Conservation (phyloP, 495 filamentous ascomycete species). For the Aspergillus bridgeri region DNA sequence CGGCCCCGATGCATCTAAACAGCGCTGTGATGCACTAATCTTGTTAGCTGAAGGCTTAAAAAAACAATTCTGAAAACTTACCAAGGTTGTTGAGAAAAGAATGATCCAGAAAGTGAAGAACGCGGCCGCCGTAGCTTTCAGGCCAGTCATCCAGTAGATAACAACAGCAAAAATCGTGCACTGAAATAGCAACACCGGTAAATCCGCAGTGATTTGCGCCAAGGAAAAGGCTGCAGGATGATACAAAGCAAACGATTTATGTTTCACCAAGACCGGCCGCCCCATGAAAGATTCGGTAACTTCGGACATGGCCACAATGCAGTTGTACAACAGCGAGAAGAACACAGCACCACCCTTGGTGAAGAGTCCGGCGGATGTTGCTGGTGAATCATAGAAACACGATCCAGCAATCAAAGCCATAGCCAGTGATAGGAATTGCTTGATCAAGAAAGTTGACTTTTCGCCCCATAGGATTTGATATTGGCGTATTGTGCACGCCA, state of each 20-base stretch:
- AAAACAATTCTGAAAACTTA: slow-evolving; percentile 12
- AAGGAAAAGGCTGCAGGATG: slow-evolving; percentile 69
- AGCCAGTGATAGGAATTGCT: slow-evolving; percentile 45
- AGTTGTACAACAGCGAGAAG: slow-evolving; percentile 72
- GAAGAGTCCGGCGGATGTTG: slow-evolving; percentile 45
- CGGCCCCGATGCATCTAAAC: slow-evolving; percentile 49
- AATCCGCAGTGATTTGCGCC: slow-evolving; percentile 66
- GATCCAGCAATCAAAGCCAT: slow-evolving; percentile 43
- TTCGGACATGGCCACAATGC: slow-evolving; percentile 67
- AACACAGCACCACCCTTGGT: slow-evolving; percentile 59
- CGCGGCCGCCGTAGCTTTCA: slow-evolving; percentile 42
- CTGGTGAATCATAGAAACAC: slow-evolving; percentile 37
- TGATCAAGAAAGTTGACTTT: slow-evolving; percentile 57
- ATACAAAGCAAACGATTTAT: slow-evolving; percentile 72
- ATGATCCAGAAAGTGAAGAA: slow-evolving; percentile 54
- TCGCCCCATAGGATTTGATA: slow-evolving; percentile 60
- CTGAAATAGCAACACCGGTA: slow-evolving; percentile 64
- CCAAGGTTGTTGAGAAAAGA: slow-evolving; percentile 40
- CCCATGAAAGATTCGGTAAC: slow-evolving; percentile 66
- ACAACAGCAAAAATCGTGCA: slow-evolving; percentile 63
- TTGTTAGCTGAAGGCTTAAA: too few relatives aligned
- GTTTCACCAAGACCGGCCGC: slow-evolving; percentile 70
- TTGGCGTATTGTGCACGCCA: slow-evolving; percentile 50
- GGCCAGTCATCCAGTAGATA: slow-evolving; percentile 69
- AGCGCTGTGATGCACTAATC: slow-evolving; percentile 44